Evolutionary conservation across 768 basidiomycete species (phyloP).

Genomic region (Cytidiella melzeri): DNA sequence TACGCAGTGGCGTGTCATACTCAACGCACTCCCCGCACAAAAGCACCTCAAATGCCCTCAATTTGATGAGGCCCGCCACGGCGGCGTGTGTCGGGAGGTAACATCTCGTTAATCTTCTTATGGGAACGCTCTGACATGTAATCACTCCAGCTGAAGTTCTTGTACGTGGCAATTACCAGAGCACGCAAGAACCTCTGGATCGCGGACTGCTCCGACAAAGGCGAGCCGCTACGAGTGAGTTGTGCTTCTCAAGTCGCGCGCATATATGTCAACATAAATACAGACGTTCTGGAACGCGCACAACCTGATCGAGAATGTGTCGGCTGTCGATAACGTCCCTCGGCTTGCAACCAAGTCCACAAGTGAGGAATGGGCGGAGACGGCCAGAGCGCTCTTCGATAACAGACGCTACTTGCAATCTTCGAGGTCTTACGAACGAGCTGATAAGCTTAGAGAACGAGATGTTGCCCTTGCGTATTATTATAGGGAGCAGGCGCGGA

Average conservation of each 20-base stretch:
- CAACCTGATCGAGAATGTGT: slow-evolving; percentile 41
- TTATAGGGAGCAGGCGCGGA: slow-evolving; percentile 45
- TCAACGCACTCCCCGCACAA: too few species aligned
- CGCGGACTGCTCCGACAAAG: slow-evolving; percentile 51
- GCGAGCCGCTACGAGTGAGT: slow-evolving; percentile 53
- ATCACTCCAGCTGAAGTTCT: slow-evolving; percentile 64
- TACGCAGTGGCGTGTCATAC: slow-evolving; percentile 61
- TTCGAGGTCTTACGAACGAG: slow-evolving; percentile 47
- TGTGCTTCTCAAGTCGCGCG: slow-evolving; percentile 29
- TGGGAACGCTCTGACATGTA: slow-evolving; percentile 51
- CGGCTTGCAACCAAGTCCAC: slow-evolving; percentile 50
- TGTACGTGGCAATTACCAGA: slow-evolving; percentile 69
- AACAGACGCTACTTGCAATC: slow-evolving; percentile 47
- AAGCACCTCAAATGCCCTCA: slow-evolving; percentile 36
- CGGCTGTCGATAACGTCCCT: slow-evolving; percentile 46
- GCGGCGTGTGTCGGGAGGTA: slow-evolving; percentile 56
- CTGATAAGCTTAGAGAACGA: slow-evolving; percentile 35
- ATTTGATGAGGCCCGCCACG: slow-evolving; percentile 47
- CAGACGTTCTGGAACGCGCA: slow-evolving; percentile 48
- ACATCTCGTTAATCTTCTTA: slow-evolving; percentile 3
- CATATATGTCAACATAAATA: slow-evolving; percentile 37
- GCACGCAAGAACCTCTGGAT: slow-evolving; percentile 70
- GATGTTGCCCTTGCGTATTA: slow-evolving; percentile 47
- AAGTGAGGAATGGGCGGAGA: slow-evolving; percentile 38
- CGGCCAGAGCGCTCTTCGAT: slow-evolving; percentile 34